Percentiles rank a stretch among this genome's conserved stretches.
Evolutionary conservation across 2,329 filamentous ascomycete species (phyloP).

Genomic region (Aspergillus piperis): DNA sequence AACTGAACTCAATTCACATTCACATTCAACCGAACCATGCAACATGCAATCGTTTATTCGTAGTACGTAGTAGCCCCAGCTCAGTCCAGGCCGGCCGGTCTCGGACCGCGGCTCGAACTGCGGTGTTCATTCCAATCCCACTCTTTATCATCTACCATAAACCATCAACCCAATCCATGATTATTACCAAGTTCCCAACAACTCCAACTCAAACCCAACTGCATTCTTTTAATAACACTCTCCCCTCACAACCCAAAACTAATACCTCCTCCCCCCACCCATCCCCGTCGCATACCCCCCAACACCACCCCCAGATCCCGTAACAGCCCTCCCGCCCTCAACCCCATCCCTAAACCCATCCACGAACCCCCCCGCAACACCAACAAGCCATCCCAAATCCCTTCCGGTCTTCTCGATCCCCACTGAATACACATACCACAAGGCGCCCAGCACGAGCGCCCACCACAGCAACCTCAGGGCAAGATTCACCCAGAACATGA

Average conservation of each 20-base stretch:
- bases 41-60: no score
- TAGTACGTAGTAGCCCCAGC: no score
- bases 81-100: no score
- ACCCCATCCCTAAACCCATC: slow-evolving; percentile 54
- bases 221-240: no score
- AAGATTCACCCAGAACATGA: slow-evolving; percentile 77
- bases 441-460: slow-evolving; percentile 57
- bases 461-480: slow-evolving; percentile 65
- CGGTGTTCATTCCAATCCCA: no score
- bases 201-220: no score
- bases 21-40: no score
- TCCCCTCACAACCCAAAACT: neutral
- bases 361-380: slow-evolving; percentile 66
- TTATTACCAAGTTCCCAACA: no score
- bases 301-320: neutral
- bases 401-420: slow-evolving; percentile 36
- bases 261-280: neutral
- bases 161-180: no score
- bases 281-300: neutral
- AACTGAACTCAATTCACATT: no score
- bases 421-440: slow-evolving; percentile 55
- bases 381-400: slow-evolving; percentile 55
- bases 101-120: no score
- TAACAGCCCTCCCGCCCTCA: slow-evolving; percentile 37
- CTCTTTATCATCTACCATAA: no score